Percentiles rank a stretch among this genome's conserved stretches.
Evolutionary conservation across 1,284 basidiomycete genomes (phyloP).

Genomic region (Ceratobasidium sp.): DNA sequence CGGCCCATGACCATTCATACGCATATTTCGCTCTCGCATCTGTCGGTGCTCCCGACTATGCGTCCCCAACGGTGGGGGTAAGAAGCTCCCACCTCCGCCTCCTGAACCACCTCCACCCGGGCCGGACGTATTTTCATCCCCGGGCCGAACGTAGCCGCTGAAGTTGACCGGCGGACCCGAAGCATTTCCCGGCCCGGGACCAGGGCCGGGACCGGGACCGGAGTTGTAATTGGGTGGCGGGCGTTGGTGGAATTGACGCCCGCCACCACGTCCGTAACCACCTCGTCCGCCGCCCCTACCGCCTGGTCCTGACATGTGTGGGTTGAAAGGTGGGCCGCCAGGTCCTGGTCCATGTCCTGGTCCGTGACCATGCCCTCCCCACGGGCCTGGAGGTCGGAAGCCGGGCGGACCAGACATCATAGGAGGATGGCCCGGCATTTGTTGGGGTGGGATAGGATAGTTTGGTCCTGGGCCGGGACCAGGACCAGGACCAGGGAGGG

Average conservation of each 20-base stretch:
- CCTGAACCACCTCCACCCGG: not conserved
- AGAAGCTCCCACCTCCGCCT: not conserved
- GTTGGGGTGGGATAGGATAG: not conserved
- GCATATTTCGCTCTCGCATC: conserved; percentile 38
- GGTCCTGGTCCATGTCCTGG: not conserved
- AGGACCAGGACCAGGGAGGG: conserved; percentile 7
- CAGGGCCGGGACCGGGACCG: not conserved
- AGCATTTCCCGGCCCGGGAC: not conserved
- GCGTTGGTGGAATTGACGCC: not conserved
- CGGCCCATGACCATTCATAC: conserved; percentile 1
- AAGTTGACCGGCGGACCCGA: conserved; percentile 16
- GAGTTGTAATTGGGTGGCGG: conserved; percentile 2
- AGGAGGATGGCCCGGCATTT: conserved; percentile 14
- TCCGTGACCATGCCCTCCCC: not conserved
- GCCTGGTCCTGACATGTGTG: not conserved
- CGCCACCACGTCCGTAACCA: not conserved
- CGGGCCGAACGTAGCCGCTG: conserved; percentile 27
- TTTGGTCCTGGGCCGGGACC: not conserved
- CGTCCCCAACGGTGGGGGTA: conserved; percentile 29
- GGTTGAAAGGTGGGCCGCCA: not conserved
- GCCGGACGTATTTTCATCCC: not conserved
- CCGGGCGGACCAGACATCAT: not conserved
- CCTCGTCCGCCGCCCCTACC: not conserved
- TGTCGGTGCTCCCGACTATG: conserved; percentile 39
- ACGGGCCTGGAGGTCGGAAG: not conserved